A percentile compares a stretch with the other conserved stretches of the same genome.
phyloP scores from a whole-genome alignment of 2,329 filamentous ascomycete species.

The Monosporascus sp. region DNA sequence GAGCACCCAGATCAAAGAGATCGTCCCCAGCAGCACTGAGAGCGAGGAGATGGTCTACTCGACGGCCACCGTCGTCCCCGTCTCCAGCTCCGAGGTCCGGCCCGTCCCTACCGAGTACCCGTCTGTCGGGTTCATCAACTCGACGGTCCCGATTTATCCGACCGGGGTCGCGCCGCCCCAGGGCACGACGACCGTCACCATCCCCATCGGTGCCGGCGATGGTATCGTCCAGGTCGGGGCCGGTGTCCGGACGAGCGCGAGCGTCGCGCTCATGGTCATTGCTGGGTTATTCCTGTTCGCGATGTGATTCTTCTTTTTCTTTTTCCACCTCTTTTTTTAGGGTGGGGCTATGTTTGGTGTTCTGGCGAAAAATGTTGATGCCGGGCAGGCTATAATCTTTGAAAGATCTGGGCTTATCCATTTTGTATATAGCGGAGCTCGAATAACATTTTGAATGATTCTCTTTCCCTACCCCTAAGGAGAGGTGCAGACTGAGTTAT shows the following conservation, averaged over 20 bases:
- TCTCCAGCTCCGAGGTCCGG: slow-evolving; percentile 5
- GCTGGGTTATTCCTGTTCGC: slow-evolving; percentile 11
- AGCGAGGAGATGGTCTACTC: slow-evolving; percentile 12
- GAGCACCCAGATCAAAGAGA: slow-evolving; percentile 5
- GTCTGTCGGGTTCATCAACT: neutral
- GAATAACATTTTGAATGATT: too few species aligned
- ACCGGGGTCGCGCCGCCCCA: neutral
- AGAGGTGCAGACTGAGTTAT: too few species aligned
- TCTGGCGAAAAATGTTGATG: too few species aligned
- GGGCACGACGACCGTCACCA: slow-evolving; percentile 6
- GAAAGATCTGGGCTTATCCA: too few species aligned
- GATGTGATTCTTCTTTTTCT: slow-evolving; percentile 4
- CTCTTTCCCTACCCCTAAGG: too few species aligned
- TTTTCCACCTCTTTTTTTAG: neutral
- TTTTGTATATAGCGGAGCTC: too few species aligned
- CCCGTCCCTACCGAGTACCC: neutral
- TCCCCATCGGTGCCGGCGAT: neutral
- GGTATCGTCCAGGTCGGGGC: slow-evolving; percentile 6
- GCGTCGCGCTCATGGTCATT: slow-evolving; percentile 8
- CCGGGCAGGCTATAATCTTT: too few species aligned
- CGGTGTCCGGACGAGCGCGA: slow-evolving; percentile 8
- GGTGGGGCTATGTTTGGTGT: neutral
- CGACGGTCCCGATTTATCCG: neutral
- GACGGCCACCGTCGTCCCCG: slow-evolving; percentile 18
- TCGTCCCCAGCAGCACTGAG: slow-evolving; percentile 5